Conservation (phyloP, 495 filamentous ascomycete genomes). For the Hypoxylon intermedium region DNA sequence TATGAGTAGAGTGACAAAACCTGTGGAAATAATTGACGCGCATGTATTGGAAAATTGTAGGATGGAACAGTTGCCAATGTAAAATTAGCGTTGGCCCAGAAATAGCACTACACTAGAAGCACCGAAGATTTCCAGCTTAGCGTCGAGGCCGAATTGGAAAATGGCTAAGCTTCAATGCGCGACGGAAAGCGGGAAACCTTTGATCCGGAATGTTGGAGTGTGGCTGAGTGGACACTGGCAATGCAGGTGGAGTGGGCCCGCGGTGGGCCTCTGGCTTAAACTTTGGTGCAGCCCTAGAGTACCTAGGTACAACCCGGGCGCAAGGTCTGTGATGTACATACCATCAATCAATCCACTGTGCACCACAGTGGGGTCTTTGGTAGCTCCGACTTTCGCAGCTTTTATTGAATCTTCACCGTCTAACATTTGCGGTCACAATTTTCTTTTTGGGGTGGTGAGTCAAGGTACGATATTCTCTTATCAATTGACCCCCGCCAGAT, state of each 20-base stretch:
- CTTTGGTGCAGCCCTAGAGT: background rate
- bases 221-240: too few species aligned
- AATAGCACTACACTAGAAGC: background rate
- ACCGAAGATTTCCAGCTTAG: background rate
- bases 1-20: background rate
- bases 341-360: too few species aligned
- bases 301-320: too few species aligned
- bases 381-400: slow-evolving; percentile 41
- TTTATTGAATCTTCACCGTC: slow-evolving; percentile 8
- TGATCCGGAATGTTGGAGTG: too few species aligned
- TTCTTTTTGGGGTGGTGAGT: slow-evolving; percentile 33
- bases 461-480: slow-evolving; percentile 23
- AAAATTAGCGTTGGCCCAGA: background rate
- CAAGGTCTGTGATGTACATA: background rate
- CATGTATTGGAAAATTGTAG: slow-evolving; percentile 7
- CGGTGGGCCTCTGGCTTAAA: too few species aligned
- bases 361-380: background rate
- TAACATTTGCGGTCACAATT: slow-evolving; percentile 21
- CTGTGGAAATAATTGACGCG: background rate
- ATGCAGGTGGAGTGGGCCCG: too few species aligned
- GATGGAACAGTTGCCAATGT: slow-evolving; percentile 7
- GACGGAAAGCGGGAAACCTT: slow-evolving; percentile 10
- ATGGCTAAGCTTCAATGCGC: background rate
- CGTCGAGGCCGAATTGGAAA: background rate
- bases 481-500: slow-evolving; percentile 33